phyloP scores from a whole-genome alignment of 768 basidiomycete genomes.

The Lactifluus piperatus region DNA sequence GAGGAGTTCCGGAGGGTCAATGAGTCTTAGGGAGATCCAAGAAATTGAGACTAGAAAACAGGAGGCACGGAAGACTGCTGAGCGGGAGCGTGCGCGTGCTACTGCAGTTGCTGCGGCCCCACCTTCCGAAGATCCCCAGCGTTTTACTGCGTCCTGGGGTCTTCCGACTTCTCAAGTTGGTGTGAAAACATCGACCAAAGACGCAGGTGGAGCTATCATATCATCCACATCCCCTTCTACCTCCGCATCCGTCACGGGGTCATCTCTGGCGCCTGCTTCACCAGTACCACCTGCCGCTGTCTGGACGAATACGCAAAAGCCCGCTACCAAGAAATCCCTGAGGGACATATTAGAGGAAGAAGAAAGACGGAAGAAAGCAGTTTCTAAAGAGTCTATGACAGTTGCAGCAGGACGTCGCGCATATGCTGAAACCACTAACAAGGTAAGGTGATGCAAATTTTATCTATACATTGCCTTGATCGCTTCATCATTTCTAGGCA shows the following conservation, averaged over 20 bases:
- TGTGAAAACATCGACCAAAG: conserved; percentile 15
- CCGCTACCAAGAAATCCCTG: conserved; percentile 78
- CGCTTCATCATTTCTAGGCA: conserved; percentile 11
- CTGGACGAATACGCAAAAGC: conserved; percentile 62
- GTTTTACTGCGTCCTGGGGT: conserved; percentile 75
- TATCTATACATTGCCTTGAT: conserved; percentile 2
- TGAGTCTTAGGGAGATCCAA: conserved; percentile 90
- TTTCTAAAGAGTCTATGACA: conserved; percentile 37
- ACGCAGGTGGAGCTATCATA: conserved; percentile 30
- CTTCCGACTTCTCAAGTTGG: conserved; percentile 78
- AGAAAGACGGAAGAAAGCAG: conserved; percentile 66
- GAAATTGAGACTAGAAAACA: conserved; percentile 80
- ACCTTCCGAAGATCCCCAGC: conserved; percentile 47
- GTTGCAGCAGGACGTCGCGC: conserved; percentile 53
- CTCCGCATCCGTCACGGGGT: conserved; percentile 27
- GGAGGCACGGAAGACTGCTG: conserved; percentile 66
- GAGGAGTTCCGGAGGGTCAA: conserved; percentile 40
- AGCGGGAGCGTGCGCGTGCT: conserved; percentile 60
- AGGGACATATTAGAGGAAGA: conserved; percentile 99
- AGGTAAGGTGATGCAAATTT: conserved; percentile 35
- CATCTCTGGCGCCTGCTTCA: conserved; percentile 22
- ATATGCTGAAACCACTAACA: conserved; percentile 73
- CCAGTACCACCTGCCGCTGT: conserved; percentile 38
- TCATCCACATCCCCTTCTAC: conserved; percentile 37
- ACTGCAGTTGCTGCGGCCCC: conserved; percentile 37